phyloP scores from a whole-genome alignment of 768 basidiomycete species.

The Piloderma croceum region DNA sequence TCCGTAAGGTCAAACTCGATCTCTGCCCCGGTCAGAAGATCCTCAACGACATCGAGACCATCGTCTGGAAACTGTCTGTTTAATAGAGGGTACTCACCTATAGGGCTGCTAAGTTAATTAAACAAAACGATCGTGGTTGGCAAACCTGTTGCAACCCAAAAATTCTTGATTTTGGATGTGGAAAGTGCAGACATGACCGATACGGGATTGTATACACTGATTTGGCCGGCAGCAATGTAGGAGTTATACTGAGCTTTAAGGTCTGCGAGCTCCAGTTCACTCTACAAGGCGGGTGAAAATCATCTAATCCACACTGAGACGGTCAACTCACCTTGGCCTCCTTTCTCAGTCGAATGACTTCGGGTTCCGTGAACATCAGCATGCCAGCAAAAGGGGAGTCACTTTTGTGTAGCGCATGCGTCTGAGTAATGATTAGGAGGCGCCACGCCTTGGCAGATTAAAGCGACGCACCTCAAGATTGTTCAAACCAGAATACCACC shows the following conservation, averaged over 20 bases:
- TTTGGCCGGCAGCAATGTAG: constrained; percentile 10
- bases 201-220: constrained; percentile 11
- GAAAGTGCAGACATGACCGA: constrained; percentile 12
- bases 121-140: too few relatives aligned
- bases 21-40: constrained; percentile 9
- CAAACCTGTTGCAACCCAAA: constrained; percentile 12
- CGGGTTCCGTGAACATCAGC: constrained; percentile 12
- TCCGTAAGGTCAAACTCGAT: constrained; percentile 9
- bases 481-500: constrained; percentile 13
- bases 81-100: constrained; percentile 11
- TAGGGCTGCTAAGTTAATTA: too few relatives aligned
- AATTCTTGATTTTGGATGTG: constrained; percentile 4
- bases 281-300: constrained; percentile 4
- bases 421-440: constrained; percentile 10
- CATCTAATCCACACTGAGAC: constrained; percentile 1
- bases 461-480: constrained; percentile 10
- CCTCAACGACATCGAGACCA: constrained; percentile 7
- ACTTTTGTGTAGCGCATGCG: constrained; percentile 8
- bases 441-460: constrained; percentile 9
- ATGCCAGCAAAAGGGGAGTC: constrained; percentile 10
- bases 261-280: constrained; percentile 7
- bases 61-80: constrained; percentile 8
- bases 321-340: constrained; percentile 6
- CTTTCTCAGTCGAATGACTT: constrained; percentile 8
- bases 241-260: constrained; percentile 10